These are phyloP conservation scores for Erythrophleum fordii DNA, from an alignment of 306 rosid genomes.

Conservation along the genomic window DNA sequence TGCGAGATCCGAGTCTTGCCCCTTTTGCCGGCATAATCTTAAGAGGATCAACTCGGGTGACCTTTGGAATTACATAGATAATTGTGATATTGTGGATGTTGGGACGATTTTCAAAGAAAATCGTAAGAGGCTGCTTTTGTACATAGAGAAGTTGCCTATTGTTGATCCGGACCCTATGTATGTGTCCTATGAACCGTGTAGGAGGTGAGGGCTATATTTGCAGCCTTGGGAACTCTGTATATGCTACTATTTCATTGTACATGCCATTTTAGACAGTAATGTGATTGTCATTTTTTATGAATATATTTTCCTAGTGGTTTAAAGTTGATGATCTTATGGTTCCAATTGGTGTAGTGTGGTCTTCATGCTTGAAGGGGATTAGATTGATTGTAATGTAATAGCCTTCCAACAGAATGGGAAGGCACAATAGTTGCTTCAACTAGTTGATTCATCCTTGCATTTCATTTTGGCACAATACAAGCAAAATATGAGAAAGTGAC, in stretches of 20 bases:
- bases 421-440: background rate
- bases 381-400: background rate
- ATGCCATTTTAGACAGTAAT: slow-evolving; percentile 31
- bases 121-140: slow-evolving; percentile 69
- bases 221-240: slow-evolving; percentile 30
- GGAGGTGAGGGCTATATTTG: slow-evolving; percentile 48
- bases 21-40: slow-evolving; percentile 89
- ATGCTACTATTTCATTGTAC: slow-evolving; percentile 38
- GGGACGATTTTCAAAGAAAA: slow-evolving; percentile 68
- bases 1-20: slow-evolving; percentile 80
- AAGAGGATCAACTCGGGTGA: slow-evolving; percentile 75
- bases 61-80: slow-evolving; percentile 85
- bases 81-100: slow-evolving; percentile 59
- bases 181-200: slow-evolving; percentile 61
- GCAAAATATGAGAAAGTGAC: slow-evolving; percentile 28
- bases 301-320: slow-evolving; percentile 36
- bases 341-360: background rate
- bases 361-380: background rate
- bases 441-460: background rate
- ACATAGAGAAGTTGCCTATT: slow-evolving; percentile 75
- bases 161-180: slow-evolving; percentile 63
- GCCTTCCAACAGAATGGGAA: background rate
- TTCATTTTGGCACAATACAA: background rate
- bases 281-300: slow-evolving; percentile 22
- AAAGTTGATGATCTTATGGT: slow-evolving; percentile 21